Base-by-base conservation (phyloP, 2,329 filamentous ascomycete species). In the Colletotrichum godetiae region DNA sequence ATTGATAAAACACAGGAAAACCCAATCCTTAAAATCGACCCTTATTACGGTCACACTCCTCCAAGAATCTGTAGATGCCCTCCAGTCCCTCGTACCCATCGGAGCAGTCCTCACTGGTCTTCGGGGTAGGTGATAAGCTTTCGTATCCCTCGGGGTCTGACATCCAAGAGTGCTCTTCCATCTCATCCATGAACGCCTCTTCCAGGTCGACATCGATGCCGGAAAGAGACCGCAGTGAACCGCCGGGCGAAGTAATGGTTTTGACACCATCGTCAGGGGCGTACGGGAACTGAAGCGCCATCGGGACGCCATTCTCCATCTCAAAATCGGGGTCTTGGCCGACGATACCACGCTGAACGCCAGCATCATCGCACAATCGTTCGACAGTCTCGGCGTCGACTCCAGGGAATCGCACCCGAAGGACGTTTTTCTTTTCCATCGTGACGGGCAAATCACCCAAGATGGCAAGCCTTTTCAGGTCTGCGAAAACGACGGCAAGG, bases 371-470 rank as follows among this genome's bases (percentile, higher is more conserved):
- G 80, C 95, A 98, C 1, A 99, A 88, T 3, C 88, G 87, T 79
- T 97, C 94, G 0, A 98, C 93, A 0, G 94, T 94, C 19, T 92
- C 90, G 0, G 91, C 91, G 78, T 98, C 96, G 74, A 97, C 95
- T 3, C 97, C 97, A 0, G 95, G 95, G 79, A 99, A 98, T 35
- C 95, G 92, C 2, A 98, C 91, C 42, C 95, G 91, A 4, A 98
- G 84, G 0, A 90, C 89, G 2, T 90, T 90, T 24, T 53, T 58
- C 49, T 89, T 88, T 77, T 94, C 90, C 65, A 98, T 88, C 0
- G 90, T 88, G 42, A 98, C 90, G 0, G 96, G 95, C 24, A 99
- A 85, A 79, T 98, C 95, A 1, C 97, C 97, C 1, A 98, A 82
- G 0, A 87, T 84, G 0, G 95, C 90, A 1, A 99, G 86, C 46